Evolutionary conservation across 1,139 yeast species (phyloP).

Genomic region (Barnettozyma hawaiiensis): DNA sequence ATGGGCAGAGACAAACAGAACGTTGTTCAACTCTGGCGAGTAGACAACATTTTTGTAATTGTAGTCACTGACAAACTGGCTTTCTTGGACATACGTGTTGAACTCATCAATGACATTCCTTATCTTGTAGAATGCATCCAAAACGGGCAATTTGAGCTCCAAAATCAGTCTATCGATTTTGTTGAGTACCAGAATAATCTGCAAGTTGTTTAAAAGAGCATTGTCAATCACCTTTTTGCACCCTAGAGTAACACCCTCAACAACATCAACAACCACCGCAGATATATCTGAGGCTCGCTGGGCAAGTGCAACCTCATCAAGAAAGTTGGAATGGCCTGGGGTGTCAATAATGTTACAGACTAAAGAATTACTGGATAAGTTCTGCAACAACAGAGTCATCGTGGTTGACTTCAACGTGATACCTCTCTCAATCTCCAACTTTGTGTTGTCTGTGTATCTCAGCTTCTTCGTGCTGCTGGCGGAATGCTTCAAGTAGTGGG

Average conservation of each 20-base stretch:
- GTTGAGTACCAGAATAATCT: conserved; percentile 62
- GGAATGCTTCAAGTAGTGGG: conserved; percentile 46
- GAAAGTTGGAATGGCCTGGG: conserved; percentile 87
- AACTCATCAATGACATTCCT: conserved; percentile 57
- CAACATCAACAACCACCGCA: conserved; percentile 70
- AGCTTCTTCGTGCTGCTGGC: conserved; percentile 35
- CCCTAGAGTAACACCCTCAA: conserved; percentile 68
- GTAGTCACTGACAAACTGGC: conserved; percentile 25
- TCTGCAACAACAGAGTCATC: conserved; percentile 56
- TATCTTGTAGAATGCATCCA: conserved; percentile 68
- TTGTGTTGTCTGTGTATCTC: conserved; percentile 67
- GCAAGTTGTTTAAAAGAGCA: conserved; percentile 42
- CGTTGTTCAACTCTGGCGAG: conserved; percentile 64
- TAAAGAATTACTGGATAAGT: conserved; percentile 49
- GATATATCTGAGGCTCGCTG: conserved; percentile 60
- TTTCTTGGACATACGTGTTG: conserved; percentile 43
- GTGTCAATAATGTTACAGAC: conserved; percentile 68
- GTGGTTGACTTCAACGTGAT: conserved; percentile 61
- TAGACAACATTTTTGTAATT: conserved; percentile 27
- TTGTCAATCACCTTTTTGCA: conserved; percentile 46
- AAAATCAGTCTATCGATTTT: conserved; percentile 78
- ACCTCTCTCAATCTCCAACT: conserved; percentile 66
- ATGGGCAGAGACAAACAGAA: conserved; percentile 66
- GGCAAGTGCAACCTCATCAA: conserved; percentile 64
- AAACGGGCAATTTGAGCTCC: conserved; percentile 70